These are phyloP conservation scores for Mangifera indica DNA, from an alignment of 345 rosid genomes.

Conservation along the genomic window DNA sequence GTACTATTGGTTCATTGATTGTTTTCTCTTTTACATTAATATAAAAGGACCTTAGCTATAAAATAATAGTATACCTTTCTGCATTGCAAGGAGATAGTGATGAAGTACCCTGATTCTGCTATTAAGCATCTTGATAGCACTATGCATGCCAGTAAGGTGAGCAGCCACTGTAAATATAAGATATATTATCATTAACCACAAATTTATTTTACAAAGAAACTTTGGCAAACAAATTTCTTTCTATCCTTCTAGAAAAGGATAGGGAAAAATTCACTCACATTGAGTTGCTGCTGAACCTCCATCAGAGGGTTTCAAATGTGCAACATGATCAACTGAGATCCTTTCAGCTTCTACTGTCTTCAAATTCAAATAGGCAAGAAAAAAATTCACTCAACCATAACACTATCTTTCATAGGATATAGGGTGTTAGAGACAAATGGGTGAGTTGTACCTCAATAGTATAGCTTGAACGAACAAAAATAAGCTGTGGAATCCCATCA, in stretches of 20 bases:
- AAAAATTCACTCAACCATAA: conserved; percentile 2
- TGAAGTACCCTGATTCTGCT: conserved; percentile 91
- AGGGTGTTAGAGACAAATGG: background rate
- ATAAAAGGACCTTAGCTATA: background rate
- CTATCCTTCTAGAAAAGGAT: background rate
- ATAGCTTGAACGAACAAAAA: conserved; percentile 85
- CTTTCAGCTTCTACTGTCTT: conserved; percentile 96
- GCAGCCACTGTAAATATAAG: conserved; percentile 78
- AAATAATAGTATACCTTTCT: conserved; percentile 55
- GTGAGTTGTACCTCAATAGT: conserved; percentile 70
- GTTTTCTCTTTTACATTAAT: background rate
- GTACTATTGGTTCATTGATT: background rate
- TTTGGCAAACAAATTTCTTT: background rate
- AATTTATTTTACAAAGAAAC: conserved; percentile 11
- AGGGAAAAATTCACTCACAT: conserved; percentile 34
- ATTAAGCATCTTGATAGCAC: conserved; percentile 98
- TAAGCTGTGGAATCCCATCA: conserved; percentile 93
- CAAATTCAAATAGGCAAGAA: conserved; percentile 10
- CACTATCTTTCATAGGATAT: background rate
- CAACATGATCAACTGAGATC: conserved; percentile 97
- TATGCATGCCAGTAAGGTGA: conserved; percentile 92
- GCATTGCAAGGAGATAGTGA: conserved; percentile 86
- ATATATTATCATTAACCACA: background rate
- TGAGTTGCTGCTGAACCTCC: conserved; percentile 99
- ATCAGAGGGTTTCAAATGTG: conserved; percentile 96